Percentiles rank a stretch among this genome's conserved stretches.
Evolutionary conservation across 768 basidiomycete genomes (phyloP).

Genomic region (Mycena leptocephala): DNA sequence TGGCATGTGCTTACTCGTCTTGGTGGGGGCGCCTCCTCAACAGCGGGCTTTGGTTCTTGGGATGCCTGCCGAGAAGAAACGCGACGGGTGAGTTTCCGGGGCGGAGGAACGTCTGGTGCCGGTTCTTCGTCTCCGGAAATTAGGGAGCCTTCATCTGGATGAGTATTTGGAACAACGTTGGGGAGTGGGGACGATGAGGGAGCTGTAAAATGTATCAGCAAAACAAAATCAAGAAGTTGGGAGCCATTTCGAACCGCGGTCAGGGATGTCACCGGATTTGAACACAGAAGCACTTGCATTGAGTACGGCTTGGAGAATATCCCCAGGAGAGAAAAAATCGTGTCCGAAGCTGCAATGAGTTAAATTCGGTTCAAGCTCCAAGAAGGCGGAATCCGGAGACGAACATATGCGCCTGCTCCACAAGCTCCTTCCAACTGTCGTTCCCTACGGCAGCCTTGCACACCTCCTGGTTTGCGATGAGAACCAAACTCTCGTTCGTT

Average conservation of each 20-base stretch:
- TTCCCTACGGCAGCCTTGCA: slow-evolving; percentile 68
- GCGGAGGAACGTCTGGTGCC: slow-evolving; percentile 31
- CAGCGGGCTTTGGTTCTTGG: slow-evolving; percentile 48
- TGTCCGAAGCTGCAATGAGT: slow-evolving; percentile 55
- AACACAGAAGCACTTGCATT: slow-evolving; percentile 53
- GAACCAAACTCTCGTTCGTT: slow-evolving; percentile 62
- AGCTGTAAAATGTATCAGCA: slow-evolving; percentile 9
- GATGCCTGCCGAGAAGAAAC: slow-evolving; percentile 60
- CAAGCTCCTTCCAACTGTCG: slow-evolving; percentile 70
- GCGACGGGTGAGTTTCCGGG: slow-evolving; percentile 50
- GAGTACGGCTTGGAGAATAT: slow-evolving; percentile 69
- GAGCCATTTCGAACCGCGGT: slow-evolving; percentile 26
- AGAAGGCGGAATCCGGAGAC: slow-evolving; percentile 25
- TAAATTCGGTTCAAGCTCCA: background rate
- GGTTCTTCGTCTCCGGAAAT: slow-evolving; percentile 41
- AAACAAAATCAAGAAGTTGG: background rate
- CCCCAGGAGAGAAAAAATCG: slow-evolving; percentile 60
- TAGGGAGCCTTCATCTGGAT: slow-evolving; percentile 66
- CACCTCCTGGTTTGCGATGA: slow-evolving; percentile 66
- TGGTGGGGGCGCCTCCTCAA: slow-evolving; percentile 43
- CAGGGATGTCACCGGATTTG: slow-evolving; percentile 33
- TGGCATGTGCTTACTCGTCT: slow-evolving; percentile 46
- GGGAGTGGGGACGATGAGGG: slow-evolving; percentile 59
- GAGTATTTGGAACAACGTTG: slow-evolving; percentile 68
- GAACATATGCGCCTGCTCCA: slow-evolving; percentile 68